Percentiles rank a stretch among this genome's conserved stretches.
phyloP scores from a whole-genome alignment of 2,329 filamentous ascomycete genomes.

The Sarocladium kiliense region DNA sequence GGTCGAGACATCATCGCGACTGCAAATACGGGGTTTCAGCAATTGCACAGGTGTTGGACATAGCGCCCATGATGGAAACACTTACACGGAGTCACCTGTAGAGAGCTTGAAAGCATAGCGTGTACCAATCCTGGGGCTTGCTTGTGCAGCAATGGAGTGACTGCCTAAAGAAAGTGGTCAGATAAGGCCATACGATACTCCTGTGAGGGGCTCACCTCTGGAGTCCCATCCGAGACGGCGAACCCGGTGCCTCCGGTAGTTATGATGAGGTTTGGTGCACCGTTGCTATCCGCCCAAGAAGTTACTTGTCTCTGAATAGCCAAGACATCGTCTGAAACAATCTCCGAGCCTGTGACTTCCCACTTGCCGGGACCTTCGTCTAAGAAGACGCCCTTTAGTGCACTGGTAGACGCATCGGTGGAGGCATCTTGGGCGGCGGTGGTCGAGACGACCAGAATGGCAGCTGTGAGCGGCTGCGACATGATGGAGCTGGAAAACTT shows the following conservation, averaged over 20 bases:
- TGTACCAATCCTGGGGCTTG: slow-evolving; percentile 90
- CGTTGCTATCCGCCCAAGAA: slow-evolving; percentile 65
- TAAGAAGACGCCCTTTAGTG: slow-evolving; percentile 64
- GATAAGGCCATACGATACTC: too few relatives aligned
- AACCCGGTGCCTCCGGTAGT: slow-evolving; percentile 95
- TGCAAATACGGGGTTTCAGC: too few relatives aligned
- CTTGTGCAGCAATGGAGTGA: slow-evolving; percentile 74
- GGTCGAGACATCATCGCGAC: slow-evolving; percentile 97
- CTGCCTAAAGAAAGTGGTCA: slow-evolving; percentile 50
- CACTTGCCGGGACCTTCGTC: slow-evolving; percentile 65
- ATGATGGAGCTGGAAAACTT: neutral
- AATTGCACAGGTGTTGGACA: too few relatives aligned
- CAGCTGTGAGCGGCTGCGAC: slow-evolving; percentile 52
- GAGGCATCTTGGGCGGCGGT: slow-evolving; percentile 77
- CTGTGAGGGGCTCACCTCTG: slow-evolving; percentile 57
- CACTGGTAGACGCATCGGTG: slow-evolving; percentile 66
- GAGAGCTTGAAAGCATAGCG: slow-evolving; percentile 82
- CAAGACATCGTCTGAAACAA: slow-evolving; percentile 71
- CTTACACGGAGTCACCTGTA: slow-evolving; percentile 85
- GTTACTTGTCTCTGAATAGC: slow-evolving; percentile 72
- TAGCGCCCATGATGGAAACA: too few relatives aligned
- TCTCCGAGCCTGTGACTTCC: slow-evolving; percentile 62
- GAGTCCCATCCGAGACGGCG: slow-evolving; percentile 76
- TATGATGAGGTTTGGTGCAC: slow-evolving; percentile 68
- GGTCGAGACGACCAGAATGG: slow-evolving; percentile 84